These are phyloP conservation scores for Trifolium repens DNA, from an alignment of 306 rosid species.

Conservation along the genomic window DNA sequence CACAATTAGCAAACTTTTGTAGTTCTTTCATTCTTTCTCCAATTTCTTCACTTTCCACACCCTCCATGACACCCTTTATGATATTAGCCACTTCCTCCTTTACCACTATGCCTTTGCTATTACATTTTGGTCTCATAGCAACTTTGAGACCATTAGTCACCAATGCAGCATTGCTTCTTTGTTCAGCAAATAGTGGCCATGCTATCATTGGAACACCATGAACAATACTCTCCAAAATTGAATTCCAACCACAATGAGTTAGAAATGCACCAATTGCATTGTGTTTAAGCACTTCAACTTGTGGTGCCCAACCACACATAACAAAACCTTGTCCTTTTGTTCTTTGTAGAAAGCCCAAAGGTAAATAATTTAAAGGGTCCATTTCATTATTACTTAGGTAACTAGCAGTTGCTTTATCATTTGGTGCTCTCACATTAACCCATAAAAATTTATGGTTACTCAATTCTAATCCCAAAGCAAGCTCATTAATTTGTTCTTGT, in stretches of 20 bases:
- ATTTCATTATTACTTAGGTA: slow-evolving; percentile 22
- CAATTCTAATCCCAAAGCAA: slow-evolving; percentile 52
- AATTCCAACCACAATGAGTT: slow-evolving; percentile 59
- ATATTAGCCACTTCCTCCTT: slow-evolving; percentile 44
- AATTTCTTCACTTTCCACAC: slow-evolving; percentile 46
- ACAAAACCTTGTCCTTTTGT: slow-evolving; percentile 42
- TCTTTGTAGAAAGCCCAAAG: slow-evolving; percentile 45
- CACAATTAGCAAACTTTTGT: slow-evolving; percentile 36
- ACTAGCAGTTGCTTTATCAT: slow-evolving; percentile 36
- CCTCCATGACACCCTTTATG: slow-evolving; percentile 42
- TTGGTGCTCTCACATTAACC: slow-evolving; percentile 48
- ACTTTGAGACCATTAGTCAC: slow-evolving; percentile 41
- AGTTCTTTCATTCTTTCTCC: slow-evolving; percentile 33
- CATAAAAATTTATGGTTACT: slow-evolving; percentile 44
- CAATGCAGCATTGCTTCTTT: slow-evolving; percentile 42
- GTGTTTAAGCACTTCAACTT: slow-evolving; percentile 46
- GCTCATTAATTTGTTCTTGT: slow-evolving; percentile 41
- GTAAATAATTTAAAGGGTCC: slow-evolving; percentile 41
- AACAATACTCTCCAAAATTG: slow-evolving; percentile 42
- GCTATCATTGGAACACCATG: slow-evolving; percentile 50
- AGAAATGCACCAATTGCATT: slow-evolving; percentile 38
- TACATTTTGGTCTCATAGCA: slow-evolving; percentile 40
- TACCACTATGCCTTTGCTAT: slow-evolving; percentile 33
- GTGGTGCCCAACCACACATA: slow-evolving; percentile 47
- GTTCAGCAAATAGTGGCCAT: slow-evolving; percentile 58